Evolutionary conservation across 352 stramenopile species (phyloP).

Genomic region (Albugo candida): DNA sequence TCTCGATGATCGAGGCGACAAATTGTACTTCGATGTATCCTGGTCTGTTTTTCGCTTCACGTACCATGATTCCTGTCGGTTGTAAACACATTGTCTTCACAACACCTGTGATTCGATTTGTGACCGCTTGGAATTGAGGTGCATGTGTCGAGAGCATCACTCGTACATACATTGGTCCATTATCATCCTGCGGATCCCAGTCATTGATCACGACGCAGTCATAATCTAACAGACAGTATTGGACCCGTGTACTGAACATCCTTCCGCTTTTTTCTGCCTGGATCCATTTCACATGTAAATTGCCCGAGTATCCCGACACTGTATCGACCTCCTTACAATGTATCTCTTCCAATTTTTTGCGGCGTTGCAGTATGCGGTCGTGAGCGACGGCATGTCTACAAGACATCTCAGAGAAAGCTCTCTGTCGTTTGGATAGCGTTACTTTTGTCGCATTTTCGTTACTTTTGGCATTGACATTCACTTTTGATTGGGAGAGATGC

Average conservation of each 20-base stretch:
- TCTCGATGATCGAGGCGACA: constrained; percentile 52
- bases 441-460: too few species aligned
- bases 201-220: constrained; percentile 55
- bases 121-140: constrained; percentile 32
- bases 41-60: constrained; percentile 19
- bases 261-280: constrained; percentile 36
- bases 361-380: too few species aligned
- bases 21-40: constrained; percentile 58
- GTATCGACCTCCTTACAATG: too few species aligned
- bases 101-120: constrained; percentile 27
- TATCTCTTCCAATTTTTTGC: too few species aligned
- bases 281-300: constrained; percentile 51
- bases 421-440: too few species aligned
- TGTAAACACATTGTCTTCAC: constrained; percentile 26
- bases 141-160: constrained; percentile 44
- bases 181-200: constrained; percentile 29
- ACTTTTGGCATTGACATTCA: too few species aligned
- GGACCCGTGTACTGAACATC: constrained; percentile 43
- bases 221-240: constrained; percentile 57
- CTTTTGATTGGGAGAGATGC: not conserved
- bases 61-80: constrained; percentile 58
- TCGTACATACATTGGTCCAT: constrained; percentile 45
- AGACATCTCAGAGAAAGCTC: too few species aligned
- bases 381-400: too few species aligned
- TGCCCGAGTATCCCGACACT: constrained; percentile 24